Evolutionary conservation across 306 rosid species (phyloP), one percentile per base, ranked within the genome.

Genomic region (Begonia fuchsioides): DNA sequence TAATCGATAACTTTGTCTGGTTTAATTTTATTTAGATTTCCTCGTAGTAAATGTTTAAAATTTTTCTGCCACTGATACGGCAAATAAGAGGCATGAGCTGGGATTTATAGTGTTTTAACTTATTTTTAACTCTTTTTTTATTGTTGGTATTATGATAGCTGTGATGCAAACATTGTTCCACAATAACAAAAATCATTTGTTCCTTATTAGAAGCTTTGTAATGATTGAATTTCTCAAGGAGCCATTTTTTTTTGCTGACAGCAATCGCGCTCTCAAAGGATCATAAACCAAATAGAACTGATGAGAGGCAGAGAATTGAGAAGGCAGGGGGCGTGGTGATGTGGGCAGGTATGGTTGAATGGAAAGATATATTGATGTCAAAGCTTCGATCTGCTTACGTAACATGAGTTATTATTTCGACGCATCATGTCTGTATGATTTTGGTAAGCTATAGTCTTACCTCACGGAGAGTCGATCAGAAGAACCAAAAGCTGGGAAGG

Each of bases 261-360:
- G 98, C 98, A 43, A 82, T 82, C 64, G 83, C 96, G 54, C 87
- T 92, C 15, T 92, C 98, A 0, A 94, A 85, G 68, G 98, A 92
- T 75, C 98, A 92, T 58, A 92, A 92, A 62, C 98, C 98, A 39
- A 92, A 92, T 57, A 80, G 98, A 75, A 77, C 79, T 62, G 98
- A 92, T 49, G 98, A 92, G 72, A 79, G 98, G 66, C 75, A 74
- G 83, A 75, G 98, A 74, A 92, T 92, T 54, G 98, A 92, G 79
- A 82, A 63, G 65, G 98, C 98, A 5, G 98, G 98, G 20, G 98
- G 98, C 54, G 63, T 92, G 35, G 76, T 92, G 58, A 79, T 79
- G 94, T 92, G 98, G 98, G 94, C 98, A 58, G 98, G 98, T 92
- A 71, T 68, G 51, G 13, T 49, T 47, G 13, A 15, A 14, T 6